Evolutionary conservation across 148 eudicot genomes (phyloP).

Genomic region (Diospyros lotus): DNA sequence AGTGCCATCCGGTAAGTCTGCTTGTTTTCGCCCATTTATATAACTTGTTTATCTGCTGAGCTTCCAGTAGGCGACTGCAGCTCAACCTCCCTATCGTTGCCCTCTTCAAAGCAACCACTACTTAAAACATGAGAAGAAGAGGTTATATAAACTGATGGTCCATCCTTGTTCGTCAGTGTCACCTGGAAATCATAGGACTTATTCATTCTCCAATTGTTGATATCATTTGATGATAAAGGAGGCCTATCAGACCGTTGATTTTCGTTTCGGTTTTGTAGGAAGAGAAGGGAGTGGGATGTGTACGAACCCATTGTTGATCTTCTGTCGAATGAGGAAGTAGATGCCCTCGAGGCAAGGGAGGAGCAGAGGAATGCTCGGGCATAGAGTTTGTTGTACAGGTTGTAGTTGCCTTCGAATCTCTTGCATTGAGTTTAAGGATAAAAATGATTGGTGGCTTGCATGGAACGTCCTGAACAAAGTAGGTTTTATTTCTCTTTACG

Average conservation of each 20-base stretch:
- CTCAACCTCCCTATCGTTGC: neutral
- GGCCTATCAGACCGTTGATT: neutral
- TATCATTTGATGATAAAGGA: neutral
- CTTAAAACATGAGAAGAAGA: neutral
- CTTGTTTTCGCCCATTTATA: too few species aligned
- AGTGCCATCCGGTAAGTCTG: conserved; percentile 74
- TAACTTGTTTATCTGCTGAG: neutral
- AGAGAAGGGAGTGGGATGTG: conserved; percentile 92
- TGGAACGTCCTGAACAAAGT: too few species aligned
- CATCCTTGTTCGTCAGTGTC: too few species aligned
- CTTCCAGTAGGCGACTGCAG: neutral
- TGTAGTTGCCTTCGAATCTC: too few species aligned
- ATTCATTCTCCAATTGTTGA: neutral
- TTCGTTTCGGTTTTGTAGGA: conserved; percentile 37
- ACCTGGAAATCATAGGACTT: too few species aligned
- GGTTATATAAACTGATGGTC: too few species aligned
- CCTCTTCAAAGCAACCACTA: neutral
- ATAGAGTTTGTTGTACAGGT: too few species aligned
- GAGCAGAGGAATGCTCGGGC: conserved; percentile 41
- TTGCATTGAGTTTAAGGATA: too few species aligned
- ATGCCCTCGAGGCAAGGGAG: conserved; percentile 80
- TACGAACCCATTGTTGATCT: conserved; percentile 94
- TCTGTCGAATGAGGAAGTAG: conserved; percentile 90
- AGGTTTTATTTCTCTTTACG: too few species aligned
- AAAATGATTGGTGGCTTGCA: too few species aligned